Evolutionary conservation across 345 rosid species (phyloP), one percentile per base, ranked within the genome.

Genomic region (Turritis glabra): DNA sequence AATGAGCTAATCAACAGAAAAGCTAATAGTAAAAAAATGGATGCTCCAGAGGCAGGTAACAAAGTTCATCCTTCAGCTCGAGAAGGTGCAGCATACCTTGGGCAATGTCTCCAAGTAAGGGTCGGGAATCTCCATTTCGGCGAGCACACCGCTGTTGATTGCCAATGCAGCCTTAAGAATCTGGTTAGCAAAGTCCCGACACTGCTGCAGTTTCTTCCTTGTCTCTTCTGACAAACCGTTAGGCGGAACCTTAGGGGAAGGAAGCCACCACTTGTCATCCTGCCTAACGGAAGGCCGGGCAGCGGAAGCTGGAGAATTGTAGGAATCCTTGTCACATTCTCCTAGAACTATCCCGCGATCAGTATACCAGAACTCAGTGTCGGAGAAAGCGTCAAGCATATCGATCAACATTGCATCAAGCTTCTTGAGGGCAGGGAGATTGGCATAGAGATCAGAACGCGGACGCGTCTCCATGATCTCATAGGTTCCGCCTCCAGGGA

Each of bases 161-260:
- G 97, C 96, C 98, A 95, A 85, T 25, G 99, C 96, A 18, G 99
- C 99, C 84, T 96, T 96, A 59, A 92, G 69, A 71, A 96, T 90
- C 86, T 96, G 98, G 72, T 88, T 92, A 2, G 97, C 86, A 70
- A 90, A 90, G 76, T 96, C 98, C 67, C 91, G 83, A 32, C 90
- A 89, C 61, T 92, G 96, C 81, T 90, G 96, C 74, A 96, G 69
- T 46, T 82, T 86, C 86, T 89, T 92, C 79, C 94, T 90, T 0
- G 87, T 72, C 51, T 86, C 98, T 35, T 87, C 87, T 0, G 95
- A 92, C 79, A 96, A 79, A 38, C 99, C 96, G 48, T 83, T 83
- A 50, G 86, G 65, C 0, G 93, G 95, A 29, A 96, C 84, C 83
- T 88, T 92, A 0, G 99, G 99, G 69, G 91, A 46, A 46, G 75